These are phyloP conservation scores for Globisporangium alternatum DNA, from an alignment of 352 stramenopile species.

Conservation along the genomic window DNA sequence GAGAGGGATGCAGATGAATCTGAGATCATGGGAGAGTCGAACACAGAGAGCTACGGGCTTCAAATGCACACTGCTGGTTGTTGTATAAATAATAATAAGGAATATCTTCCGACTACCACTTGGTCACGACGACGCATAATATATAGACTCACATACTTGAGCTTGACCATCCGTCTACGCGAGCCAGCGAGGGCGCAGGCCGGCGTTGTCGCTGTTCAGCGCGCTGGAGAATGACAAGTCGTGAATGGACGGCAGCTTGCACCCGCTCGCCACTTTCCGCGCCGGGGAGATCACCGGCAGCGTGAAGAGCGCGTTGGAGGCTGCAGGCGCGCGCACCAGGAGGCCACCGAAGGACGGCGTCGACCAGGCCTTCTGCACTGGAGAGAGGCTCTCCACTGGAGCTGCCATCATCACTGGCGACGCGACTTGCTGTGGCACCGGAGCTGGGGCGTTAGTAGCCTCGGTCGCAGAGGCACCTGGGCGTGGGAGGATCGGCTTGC, in stretches of 20 bases:
- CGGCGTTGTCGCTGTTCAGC: constrained; percentile 13
- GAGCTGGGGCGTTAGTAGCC: neutral
- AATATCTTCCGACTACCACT: neutral
- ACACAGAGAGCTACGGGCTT: neutral
- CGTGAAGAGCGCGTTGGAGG: constrained; percentile 19
- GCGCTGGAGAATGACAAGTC: constrained; percentile 39
- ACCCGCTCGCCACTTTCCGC: constrained; percentile 35
- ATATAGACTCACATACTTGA: neutral
- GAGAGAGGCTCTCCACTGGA: constrained; percentile 5
- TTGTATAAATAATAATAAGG: constrained; percentile 17
- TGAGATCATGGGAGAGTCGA: too few relatives aligned
- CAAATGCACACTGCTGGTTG: constrained; percentile 45
- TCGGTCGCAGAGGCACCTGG: neutral
- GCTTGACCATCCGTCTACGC: constrained; percentile 21
- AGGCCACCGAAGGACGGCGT: constrained; percentile 14
- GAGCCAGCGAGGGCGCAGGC: constrained; percentile 27
- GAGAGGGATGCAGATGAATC: too few relatives aligned
- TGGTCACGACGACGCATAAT: constrained; percentile 1
- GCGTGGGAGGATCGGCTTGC: constrained; percentile 61
- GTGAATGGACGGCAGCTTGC: constrained; percentile 56
- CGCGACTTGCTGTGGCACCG: neutral
- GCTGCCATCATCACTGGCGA: neutral
- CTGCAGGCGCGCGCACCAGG: constrained; percentile 13
- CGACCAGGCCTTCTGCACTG: constrained; percentile 3
- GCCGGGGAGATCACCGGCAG: constrained; percentile 41